phyloP scores from a whole-genome alignment of 1,139 yeast genomes.

The Hyphopichia burtonii region DNA sequence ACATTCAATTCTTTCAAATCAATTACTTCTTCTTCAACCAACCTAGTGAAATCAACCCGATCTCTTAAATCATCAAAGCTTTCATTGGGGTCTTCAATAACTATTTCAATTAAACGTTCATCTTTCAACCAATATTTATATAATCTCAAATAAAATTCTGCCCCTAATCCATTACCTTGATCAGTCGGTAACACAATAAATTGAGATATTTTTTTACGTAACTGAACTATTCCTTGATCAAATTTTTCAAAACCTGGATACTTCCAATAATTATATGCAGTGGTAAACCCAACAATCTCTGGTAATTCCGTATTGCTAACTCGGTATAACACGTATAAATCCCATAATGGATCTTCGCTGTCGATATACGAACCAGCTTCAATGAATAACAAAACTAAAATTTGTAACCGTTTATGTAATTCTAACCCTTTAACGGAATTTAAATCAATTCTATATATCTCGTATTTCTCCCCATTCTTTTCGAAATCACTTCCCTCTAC shows the following conservation, averaged over 20 bases:
- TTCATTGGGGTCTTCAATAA: slow-evolving; percentile 95
- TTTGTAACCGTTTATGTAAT: slow-evolving; percentile 70
- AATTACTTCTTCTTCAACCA: slow-evolving; percentile 22
- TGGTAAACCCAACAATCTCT: slow-evolving; percentile 71
- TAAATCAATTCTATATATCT: slow-evolving; percentile 41
- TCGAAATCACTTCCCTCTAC: slow-evolving; percentile 28
- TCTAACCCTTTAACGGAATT: slow-evolving; percentile 41
- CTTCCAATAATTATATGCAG: slow-evolving; percentile 83
- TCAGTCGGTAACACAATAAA: slow-evolving; percentile 80
- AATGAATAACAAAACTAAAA: slow-evolving; percentile 77
- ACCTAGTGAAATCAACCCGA: slow-evolving; percentile 65
- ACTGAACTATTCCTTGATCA: slow-evolving; percentile 46
- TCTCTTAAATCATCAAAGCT: slow-evolving; percentile 90
- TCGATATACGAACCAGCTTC: slow-evolving; percentile 95
- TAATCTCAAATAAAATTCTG: slow-evolving; percentile 57
- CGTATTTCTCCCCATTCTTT: slow-evolving; percentile 28
- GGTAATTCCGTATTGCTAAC: slow-evolving; percentile 36
- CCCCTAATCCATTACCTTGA: slow-evolving; percentile 73
- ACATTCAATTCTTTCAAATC: slow-evolving; percentile 22
- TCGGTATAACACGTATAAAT: slow-evolving; percentile 51
- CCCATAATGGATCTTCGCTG: slow-evolving; percentile 73
- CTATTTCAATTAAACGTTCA: slow-evolving; percentile 61
- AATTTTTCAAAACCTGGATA: slow-evolving; percentile 59
- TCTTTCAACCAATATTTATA: slow-evolving; percentile 56
- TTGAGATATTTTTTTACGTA: slow-evolving; percentile 82